These are phyloP conservation scores for Fusarium scirpi DNA, from an alignment of 2,329 filamentous ascomycete genomes.

Conservation along the genomic window DNA sequence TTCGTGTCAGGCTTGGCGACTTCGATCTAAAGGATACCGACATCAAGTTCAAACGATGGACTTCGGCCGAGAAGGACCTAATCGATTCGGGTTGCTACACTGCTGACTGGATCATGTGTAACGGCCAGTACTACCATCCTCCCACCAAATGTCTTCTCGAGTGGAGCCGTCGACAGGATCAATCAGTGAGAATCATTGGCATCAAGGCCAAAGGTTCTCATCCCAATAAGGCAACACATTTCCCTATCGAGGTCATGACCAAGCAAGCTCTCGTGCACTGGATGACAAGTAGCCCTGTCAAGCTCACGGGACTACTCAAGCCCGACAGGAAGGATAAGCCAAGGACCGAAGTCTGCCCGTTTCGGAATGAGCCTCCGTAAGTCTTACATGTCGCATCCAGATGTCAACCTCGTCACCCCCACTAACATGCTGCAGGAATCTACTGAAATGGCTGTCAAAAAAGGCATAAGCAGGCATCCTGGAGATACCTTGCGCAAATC, in stretches of 20 bases:
- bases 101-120: constrained; percentile 54
- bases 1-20: constrained; percentile 76
- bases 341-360: constrained; percentile 41
- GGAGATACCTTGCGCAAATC: constrained; percentile 22
- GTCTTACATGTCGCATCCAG: constrained; percentile 36
- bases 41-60: constrained; percentile 78
- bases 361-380: constrained; percentile 46
- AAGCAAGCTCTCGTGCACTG: constrained; percentile 30
- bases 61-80: constrained; percentile 69
- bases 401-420: constrained; percentile 32
- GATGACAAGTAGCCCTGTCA: constrained; percentile 38
- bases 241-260: constrained; percentile 28
- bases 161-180: constrained; percentile 39
- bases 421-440: constrained; percentile 44
- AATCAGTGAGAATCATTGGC: constrained; percentile 40
- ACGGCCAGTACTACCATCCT: constrained; percentile 50
- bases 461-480: constrained; percentile 14
- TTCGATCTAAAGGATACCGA: constrained; percentile 79
- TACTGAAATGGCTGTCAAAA: constrained; percentile 36
- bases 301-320: constrained; percentile 42
- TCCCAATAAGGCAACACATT: constrained; percentile 27
- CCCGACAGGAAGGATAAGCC: constrained; percentile 43
- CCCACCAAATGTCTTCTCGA: constrained; percentile 54
- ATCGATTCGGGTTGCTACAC: constrained; percentile 77
- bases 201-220: constrained; percentile 36